Conservation (phyloP, 176 grass and related monocot species). For the Dendrocalamus sinicus region DNA sequence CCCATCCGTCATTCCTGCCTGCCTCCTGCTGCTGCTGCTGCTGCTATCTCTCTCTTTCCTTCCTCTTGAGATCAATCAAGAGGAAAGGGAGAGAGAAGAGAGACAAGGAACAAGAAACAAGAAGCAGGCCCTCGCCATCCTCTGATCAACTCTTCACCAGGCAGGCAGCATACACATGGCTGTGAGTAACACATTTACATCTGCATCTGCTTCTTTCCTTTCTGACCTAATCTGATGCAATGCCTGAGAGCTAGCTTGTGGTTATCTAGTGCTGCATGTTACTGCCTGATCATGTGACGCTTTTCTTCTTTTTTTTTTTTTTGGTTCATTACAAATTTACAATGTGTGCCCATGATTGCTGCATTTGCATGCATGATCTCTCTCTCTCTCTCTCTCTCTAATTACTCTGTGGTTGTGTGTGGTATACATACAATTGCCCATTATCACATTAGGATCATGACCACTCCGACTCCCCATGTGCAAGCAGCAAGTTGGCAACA, state of each 20-base stretch:
- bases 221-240: neutral
- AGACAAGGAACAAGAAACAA: neutral
- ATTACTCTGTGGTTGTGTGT: neutral
- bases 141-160: neutral
- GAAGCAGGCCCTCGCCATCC: neutral
- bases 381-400: neutral
- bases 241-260: neutral
- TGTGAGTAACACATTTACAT: conserved; percentile 29
- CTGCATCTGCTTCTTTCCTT: neutral
- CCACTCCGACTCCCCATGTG: neutral
- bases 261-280: neutral
- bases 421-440: neutral
- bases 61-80: neutral
- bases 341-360: neutral
- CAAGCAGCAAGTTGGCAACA: conserved; percentile 28
- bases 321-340: neutral
- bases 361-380: neutral
- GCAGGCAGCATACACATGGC: conserved; percentile 15
- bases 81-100: neutral
- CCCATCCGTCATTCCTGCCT: neutral
- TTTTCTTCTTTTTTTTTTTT: neutral
- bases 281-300: neutral
- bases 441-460: conserved; percentile 10
- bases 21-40: neutral
- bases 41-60: neutral